Percentiles rank a stretch among this genome's conserved stretches.
phyloP scores from a whole-genome alignment of 2,329 filamentous ascomycete species.

The Pseudogymnoascus sp. region DNA sequence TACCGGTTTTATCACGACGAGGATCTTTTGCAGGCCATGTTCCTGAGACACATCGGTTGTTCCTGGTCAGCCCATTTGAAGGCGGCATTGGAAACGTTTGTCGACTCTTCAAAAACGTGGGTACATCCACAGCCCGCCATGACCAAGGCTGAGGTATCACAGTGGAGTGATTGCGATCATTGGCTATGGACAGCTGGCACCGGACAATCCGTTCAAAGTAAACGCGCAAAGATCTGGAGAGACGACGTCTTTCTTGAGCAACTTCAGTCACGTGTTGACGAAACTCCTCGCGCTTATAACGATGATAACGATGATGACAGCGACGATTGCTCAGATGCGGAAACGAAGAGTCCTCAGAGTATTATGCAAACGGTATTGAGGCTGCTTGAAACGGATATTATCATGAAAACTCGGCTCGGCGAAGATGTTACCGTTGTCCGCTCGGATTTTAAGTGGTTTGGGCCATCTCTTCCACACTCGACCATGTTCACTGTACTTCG shows the following conservation, averaged over 20 bases:
- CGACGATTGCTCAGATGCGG: conserved; percentile 24
- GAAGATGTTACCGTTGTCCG: conserved; percentile 46
- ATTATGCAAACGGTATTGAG: conserved; percentile 52
- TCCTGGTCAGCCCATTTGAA: conserved; percentile 43
- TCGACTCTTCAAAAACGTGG: conserved; percentile 14
- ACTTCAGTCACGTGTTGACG: conserved; percentile 35
- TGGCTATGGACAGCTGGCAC: background rate
- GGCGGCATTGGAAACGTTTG: conserved; percentile 26
- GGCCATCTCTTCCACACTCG: conserved; percentile 50
- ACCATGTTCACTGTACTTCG: conserved; percentile 50
- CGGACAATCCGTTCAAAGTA: conserved; percentile 26
- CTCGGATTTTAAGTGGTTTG: conserved; percentile 53
- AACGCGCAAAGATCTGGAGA: conserved; percentile 38
- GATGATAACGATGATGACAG: conserved; percentile 36
- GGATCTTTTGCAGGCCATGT: conserved; percentile 47
- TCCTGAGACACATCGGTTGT: conserved; percentile 46
- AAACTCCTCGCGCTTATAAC: conserved; percentile 32
- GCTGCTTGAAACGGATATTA: conserved; percentile 45
- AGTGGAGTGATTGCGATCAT: background rate
- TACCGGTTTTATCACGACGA: conserved; percentile 55
- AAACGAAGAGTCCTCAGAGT: conserved; percentile 35
- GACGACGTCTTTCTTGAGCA: conserved; percentile 49
- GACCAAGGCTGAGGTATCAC: conserved; percentile 20
- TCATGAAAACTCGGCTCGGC: conserved; percentile 41
- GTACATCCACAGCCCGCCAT: conserved; percentile 23